Base-by-base conservation (phyloP, 768 basidiomycete species). In the Lactarius evosmus region DNA sequence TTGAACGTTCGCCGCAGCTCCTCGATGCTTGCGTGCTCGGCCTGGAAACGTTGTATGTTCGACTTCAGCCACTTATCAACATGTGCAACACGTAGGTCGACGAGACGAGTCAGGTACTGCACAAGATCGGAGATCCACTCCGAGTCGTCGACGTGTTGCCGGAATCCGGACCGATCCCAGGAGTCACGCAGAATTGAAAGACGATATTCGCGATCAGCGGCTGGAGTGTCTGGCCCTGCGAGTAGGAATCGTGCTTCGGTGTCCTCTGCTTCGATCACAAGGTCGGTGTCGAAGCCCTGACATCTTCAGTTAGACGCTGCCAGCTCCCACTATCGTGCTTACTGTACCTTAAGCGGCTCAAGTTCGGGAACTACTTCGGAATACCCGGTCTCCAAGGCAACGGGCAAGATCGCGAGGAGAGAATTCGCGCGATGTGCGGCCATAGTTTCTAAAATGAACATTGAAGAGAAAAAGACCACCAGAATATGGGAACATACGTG, bases 221-320 rank as follows among this genome's bases (percentile, higher is more conserved):
- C 60, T 71, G 67, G 6, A 33, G 30, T 14, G 34, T 55, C 19
- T 16, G 61, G 49, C 62, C 63, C 34, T 7, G 77, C 68, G 67
- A 76, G 77, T 58, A 33, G 5, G 19, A 82, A 78, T 4, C 69
- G 69, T 14, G 76, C 63, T 0, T 61, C n/a, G 3, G 76, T 76
- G 66, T 83, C 82, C 4, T 71, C 66, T 2, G 46, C 46, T 25
- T 49, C 46, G 5, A 49, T 25, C 12, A 49, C 46, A 22, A 49
- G 46, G 14, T 83, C 80, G 11, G 79, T 82, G 63, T 85, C 84
- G 56, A 84, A 69, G 67, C 84, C 83, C 84, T 83, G 40, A 54
- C 9, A 2, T 25, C n/a, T 14, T 29, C 29, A 29, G 27, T n/a
- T 50, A 4, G 33, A 25, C 14, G 34, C 5, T 32, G 33, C 34